A percentile compares a stretch with the other conserved stretches of the same genome.
phyloP scores from a whole-genome alignment of 371 early-diverging fungal genomes.

The Mortierella sp. region DNA sequence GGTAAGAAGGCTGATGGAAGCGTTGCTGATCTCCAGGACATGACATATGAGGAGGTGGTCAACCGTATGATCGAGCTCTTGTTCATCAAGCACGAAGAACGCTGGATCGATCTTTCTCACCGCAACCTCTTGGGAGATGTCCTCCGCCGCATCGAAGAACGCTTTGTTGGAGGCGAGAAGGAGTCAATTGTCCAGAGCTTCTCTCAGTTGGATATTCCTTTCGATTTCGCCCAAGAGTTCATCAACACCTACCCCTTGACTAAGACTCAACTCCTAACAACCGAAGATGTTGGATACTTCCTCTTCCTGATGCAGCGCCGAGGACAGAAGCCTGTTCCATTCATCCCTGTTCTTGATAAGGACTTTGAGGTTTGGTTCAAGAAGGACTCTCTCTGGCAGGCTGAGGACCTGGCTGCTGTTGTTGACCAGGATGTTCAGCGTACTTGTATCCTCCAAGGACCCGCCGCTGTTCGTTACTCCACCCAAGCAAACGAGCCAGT shows the following conservation, averaged over 20 bases:
- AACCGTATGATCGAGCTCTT: conserved; percentile 86
- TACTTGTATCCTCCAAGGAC: conserved; percentile 96
- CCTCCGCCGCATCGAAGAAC: conserved; percentile 90
- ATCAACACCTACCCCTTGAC: conserved; percentile 85
- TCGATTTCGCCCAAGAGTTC: conserved; percentile 75
- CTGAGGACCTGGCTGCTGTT: conserved; percentile 92
- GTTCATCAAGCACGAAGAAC: conserved; percentile 80
- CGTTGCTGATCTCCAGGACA: conserved; percentile 84
- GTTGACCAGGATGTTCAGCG: conserved; percentile 91
- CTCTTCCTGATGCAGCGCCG: conserved; percentile 83
- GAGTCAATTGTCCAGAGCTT: conserved; percentile 78
- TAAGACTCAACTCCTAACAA: conserved; percentile 80
- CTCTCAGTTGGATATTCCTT: conserved; percentile 76
- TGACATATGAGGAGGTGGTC: conserved; percentile 94
- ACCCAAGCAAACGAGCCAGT: conserved; percentile 88
- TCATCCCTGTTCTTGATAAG: conserved; percentile 92
- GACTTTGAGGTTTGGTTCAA: conserved; percentile 95
- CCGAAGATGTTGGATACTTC: conserved; percentile 94
- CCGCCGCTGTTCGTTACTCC: conserved; percentile 87
- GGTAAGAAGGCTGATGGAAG: conserved; percentile 85
- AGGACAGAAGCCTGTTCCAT: conserved; percentile 92
- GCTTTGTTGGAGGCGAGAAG: conserved; percentile 74
- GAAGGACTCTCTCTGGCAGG: conserved; percentile 97
- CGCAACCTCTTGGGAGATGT: conserved; percentile 90
- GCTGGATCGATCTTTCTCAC: conserved; percentile 91